Conservation (phyloP, 352 stramenopile genomes). For the Phytophthora crassamura region DNA sequence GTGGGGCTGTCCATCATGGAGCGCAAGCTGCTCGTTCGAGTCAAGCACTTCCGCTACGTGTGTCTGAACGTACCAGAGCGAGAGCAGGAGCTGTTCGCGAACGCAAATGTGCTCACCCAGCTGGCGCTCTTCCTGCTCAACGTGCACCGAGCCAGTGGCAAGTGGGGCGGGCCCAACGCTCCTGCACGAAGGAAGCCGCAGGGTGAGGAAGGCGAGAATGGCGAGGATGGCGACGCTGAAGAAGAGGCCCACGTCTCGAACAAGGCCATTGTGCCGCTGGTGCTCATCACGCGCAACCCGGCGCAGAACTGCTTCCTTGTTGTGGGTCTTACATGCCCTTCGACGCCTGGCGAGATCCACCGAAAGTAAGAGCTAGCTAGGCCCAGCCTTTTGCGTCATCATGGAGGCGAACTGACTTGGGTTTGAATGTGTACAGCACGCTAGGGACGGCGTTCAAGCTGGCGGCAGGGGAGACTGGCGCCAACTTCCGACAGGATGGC, state of each 20-base stretch:
- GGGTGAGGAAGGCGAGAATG: constrained; percentile 37
- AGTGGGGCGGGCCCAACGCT: constrained; percentile 79
- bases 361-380: constrained; percentile 66
- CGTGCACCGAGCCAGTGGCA: constrained; percentile 95
- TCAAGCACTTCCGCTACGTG: constrained; percentile 98
- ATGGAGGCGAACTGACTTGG: constrained; percentile 8
- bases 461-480: constrained; percentile 92
- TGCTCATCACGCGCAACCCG: constrained; percentile 88
- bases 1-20: constrained; percentile 96
- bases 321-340: constrained; percentile 94
- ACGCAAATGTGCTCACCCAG: constrained; percentile 94
- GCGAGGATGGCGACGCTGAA: constrained; percentile 42
- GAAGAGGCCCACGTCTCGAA: constrained; percentile 35
- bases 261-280: constrained; percentile 77
- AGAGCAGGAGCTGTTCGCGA: constrained; percentile 92
- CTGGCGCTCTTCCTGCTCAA: constrained; percentile 96
- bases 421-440: constrained; percentile 50
- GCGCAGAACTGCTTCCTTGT: constrained; percentile 94
- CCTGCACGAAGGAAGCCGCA: constrained; percentile 28
- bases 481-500: constrained; percentile 94
- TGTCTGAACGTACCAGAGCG: constrained; percentile 90
- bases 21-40: constrained; percentile 93
- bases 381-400: not conserved
- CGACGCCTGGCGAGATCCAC: constrained; percentile 88
- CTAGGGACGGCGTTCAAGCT: constrained; percentile 95